A percentile compares a stretch with the other conserved stretches of the same genome.
phyloP scores from a whole-genome alignment of 208 protist genomes.

The Trypanosoma avium region DNA sequence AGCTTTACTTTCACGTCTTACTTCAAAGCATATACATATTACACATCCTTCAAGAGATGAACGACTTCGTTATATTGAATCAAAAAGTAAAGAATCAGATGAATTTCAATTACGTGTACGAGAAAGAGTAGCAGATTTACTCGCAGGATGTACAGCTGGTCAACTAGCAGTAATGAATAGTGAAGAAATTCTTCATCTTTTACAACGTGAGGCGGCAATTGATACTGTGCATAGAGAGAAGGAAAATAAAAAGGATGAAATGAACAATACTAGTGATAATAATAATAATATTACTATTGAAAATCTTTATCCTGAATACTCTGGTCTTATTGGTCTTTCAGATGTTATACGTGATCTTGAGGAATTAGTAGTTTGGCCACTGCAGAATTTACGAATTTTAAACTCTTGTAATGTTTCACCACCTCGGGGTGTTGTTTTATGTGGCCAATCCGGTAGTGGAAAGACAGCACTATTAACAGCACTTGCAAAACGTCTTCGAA shows the following conservation, averaged over 20 bases:
- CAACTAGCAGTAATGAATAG: conserved; percentile 16
- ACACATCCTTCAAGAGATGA: conserved; percentile 27
- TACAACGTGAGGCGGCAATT: conserved; percentile 15
- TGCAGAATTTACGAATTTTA: conserved; percentile 54
- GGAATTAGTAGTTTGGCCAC: conserved; percentile 78
- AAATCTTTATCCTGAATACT: conserved; percentile 24
- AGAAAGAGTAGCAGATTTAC: conserved; percentile 14
- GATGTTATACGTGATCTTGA: conserved; percentile 53
- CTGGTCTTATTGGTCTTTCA: conserved; percentile 59
- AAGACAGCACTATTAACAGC: conserved; percentile 81
- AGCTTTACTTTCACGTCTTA: conserved; percentile 30
- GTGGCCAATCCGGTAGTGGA: conserved; percentile 75
- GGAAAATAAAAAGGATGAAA: conserved; percentile 12
- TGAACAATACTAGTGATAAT: conserved; percentile 18
- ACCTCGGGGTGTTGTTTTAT: conserved; percentile 75
- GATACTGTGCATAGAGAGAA: no score
- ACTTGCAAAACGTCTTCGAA: conserved; percentile 48
- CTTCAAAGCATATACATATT: conserved; percentile 23
- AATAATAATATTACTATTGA: not conserved
- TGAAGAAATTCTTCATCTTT: conserved; percentile 4
- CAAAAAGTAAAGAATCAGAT: conserved; percentile 7
- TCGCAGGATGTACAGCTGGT: conserved; percentile 10
- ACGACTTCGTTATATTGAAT: conserved; percentile 26
- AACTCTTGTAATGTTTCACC: conserved; percentile 37
- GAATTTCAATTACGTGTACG: conserved; percentile 11